Evolutionary conservation across 495 filamentous ascomycete genomes (phyloP).

Genomic region (Xylaria nigripes): DNA sequence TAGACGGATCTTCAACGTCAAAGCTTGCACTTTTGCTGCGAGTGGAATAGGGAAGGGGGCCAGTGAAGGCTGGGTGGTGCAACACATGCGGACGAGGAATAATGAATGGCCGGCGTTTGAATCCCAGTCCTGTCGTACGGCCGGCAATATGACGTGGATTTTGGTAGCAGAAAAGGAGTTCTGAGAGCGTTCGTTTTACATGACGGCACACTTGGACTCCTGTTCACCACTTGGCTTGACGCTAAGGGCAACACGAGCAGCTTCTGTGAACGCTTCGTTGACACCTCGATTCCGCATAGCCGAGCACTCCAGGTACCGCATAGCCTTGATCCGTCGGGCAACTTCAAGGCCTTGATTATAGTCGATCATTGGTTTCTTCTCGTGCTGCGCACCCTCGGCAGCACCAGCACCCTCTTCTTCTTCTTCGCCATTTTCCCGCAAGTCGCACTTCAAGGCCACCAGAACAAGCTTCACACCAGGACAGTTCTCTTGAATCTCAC

Average conservation of each 20-base stretch:
- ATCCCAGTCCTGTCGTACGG: slow-evolving; percentile 4
- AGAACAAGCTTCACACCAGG: slow-evolving; percentile 87
- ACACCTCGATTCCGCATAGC: slow-evolving; percentile 96
- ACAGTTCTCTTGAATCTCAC: slow-evolving; percentile 96
- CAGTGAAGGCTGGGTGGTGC: too few relatives aligned
- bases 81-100: background rate
- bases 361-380: slow-evolving; percentile 70
- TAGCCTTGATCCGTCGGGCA: slow-evolving; percentile 75
- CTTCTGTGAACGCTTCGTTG: slow-evolving; percentile 97
- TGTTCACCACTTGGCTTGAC: slow-evolving; percentile 85
- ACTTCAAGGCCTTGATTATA: slow-evolving; percentile 92
- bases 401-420: slow-evolving; percentile 39
- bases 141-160: slow-evolving; percentile 19
- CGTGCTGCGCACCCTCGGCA: slow-evolving; percentile 32
- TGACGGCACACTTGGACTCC: slow-evolving; percentile 48
- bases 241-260: slow-evolving; percentile 87
- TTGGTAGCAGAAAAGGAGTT: slow-evolving; percentile 13
- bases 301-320: slow-evolving; percentile 97
- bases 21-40: background rate
- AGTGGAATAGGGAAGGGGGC: background rate
- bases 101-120: background rate
- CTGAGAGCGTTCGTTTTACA: slow-evolving; percentile 32
- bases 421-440: slow-evolving; percentile 61
- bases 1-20: background rate
- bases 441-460: slow-evolving; percentile 95